A percentile compares a stretch with the other conserved stretches of the same genome.
Conservation (phyloP, 2,329 filamentous ascomycete genomes). For the Rhynchosporium graminicola region DNA sequence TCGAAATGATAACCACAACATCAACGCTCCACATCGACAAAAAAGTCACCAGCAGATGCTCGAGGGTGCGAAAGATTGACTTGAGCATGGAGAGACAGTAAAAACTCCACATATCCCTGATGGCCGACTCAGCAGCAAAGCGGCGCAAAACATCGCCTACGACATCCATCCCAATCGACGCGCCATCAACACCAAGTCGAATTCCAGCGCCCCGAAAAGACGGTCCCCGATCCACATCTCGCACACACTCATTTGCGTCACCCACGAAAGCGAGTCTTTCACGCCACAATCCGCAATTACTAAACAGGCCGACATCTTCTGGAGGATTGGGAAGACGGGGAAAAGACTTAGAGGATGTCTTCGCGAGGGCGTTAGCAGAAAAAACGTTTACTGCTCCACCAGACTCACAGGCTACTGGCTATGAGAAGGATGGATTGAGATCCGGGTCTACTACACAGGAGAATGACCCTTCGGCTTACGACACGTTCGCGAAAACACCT, state of each 20-base stretch:
- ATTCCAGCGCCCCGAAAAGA: slow-evolving; percentile 33
- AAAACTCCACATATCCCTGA: slow-evolving; percentile 32
- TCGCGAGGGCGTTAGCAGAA: slow-evolving; percentile 32
- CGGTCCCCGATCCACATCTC: slow-evolving; percentile 38
- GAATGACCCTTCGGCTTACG: slow-evolving; percentile 18
- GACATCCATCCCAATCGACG: slow-evolving; percentile 46
- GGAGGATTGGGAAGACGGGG: slow-evolving; percentile 36
- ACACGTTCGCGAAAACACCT: slow-evolving; percentile 8
- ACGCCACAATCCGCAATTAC: slow-evolving; percentile 59
- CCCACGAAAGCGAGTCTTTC: slow-evolving; percentile 65
- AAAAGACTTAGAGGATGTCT: slow-evolving; percentile 40
- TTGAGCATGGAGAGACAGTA: slow-evolving; percentile 23
- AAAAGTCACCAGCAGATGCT: background rate
- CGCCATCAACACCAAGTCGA: slow-evolving; percentile 44
- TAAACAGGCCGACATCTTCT: slow-evolving; percentile 45
- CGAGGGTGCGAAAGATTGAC: slow-evolving; percentile 8
- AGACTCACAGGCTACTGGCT: slow-evolving; percentile 7
- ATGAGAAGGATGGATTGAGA: slow-evolving; percentile 21
- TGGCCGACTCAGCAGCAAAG: slow-evolving; percentile 63
- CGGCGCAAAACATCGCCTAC: slow-evolving; percentile 63
- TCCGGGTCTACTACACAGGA: slow-evolving; percentile 25
- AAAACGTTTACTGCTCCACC: slow-evolving; percentile 9
- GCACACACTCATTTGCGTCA: slow-evolving; percentile 63
- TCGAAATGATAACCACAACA: slow-evolving; percentile 14
- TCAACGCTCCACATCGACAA: slow-evolving; percentile 4